A percentile compares a stretch with the other conserved stretches of the same genome.
Evolutionary conservation across 164 flowering plant species (phyloP).

Genomic region (Litsea cubeba): DNA sequence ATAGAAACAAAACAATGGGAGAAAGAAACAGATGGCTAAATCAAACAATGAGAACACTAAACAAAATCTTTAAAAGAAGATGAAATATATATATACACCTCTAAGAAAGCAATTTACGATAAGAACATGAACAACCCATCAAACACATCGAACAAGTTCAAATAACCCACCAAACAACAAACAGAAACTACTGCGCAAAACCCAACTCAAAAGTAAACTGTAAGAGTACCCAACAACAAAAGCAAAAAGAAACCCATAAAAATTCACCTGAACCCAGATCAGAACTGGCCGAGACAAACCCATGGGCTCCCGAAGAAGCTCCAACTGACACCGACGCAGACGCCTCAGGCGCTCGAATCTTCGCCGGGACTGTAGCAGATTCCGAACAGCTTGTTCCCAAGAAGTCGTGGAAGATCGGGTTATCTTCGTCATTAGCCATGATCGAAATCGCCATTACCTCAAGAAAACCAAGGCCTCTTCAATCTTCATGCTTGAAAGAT

Average conservation of each 20-base stretch:
- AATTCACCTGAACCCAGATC: conserved; percentile 15
- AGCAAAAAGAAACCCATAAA: not conserved
- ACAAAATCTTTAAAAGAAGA: no score
- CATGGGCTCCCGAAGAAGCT: conserved; percentile 11
- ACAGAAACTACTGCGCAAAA: not conserved
- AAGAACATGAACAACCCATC: not conserved
- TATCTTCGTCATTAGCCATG: conserved; percentile 16
- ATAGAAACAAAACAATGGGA: no score
- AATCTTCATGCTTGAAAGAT: not conserved
- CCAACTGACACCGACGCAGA: conserved; percentile 6
- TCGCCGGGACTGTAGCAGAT: conserved; percentile 5
- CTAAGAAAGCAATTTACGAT: not conserved
- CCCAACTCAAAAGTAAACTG: not conserved
- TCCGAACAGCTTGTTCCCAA: conserved; percentile 13
- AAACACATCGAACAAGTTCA: not conserved
- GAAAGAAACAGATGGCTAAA: no score
- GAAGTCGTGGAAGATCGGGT: conserved; percentile 21
- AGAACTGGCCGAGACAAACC: conserved; percentile 14
- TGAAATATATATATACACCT: no score
- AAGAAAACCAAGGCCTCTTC: not conserved
- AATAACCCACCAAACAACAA: not conserved
- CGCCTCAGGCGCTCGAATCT: conserved; percentile 2
- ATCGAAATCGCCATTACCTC: conserved; percentile 14
- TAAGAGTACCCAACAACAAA: not conserved
- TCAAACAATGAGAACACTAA: no score